A percentile compares a stretch with the other conserved stretches of the same genome.
These are phyloP conservation scores for Leishmania gerbilli DNA, from an alignment of 208 protist species.

Conservation along the genomic window DNA sequence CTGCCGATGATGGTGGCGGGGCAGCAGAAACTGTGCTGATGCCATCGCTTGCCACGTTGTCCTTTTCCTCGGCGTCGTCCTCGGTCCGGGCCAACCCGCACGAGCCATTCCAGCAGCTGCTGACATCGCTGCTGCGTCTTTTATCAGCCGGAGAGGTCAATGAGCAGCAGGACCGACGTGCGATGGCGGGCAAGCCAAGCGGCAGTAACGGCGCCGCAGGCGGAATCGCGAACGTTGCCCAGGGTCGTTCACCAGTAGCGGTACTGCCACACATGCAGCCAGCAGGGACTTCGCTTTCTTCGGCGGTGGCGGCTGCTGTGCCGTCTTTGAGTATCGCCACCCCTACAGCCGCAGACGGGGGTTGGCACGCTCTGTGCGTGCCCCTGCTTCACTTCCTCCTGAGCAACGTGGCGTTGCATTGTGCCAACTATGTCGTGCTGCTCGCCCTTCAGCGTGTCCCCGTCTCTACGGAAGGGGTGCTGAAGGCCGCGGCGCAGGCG, in stretches of 20 bases:
- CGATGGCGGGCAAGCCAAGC: no score
- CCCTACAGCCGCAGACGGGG: neutral
- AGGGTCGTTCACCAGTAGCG: neutral
- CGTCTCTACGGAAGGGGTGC: slow-evolving; percentile 31
- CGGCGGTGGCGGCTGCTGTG: neutral
- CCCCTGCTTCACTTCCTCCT: slow-evolving; percentile 32
- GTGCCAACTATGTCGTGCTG: slow-evolving; percentile 31
- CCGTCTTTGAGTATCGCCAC: neutral
- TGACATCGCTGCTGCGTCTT: slow-evolving; percentile 23
- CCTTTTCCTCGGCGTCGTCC: neutral
- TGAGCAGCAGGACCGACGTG: neutral
- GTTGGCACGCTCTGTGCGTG: slow-evolving; percentile 28
- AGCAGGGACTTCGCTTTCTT: neutral
- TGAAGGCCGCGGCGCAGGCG: slow-evolving; percentile 22
- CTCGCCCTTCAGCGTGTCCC: slow-evolving; percentile 30
- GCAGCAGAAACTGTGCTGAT: neutral
- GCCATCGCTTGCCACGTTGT: neutral
- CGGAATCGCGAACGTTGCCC: neutral
- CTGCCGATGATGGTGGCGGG: neutral
- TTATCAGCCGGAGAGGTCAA: neutral
- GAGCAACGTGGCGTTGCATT: slow-evolving; percentile 21
- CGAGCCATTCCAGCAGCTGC: slow-evolving; percentile 16
- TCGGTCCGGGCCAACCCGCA: neutral
- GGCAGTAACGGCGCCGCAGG: neutral
- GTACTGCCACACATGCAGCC: neutral